Evolutionary conservation across 108 stramenopile species (phyloP).

Genomic region (Cyclotella cryptica): DNA sequence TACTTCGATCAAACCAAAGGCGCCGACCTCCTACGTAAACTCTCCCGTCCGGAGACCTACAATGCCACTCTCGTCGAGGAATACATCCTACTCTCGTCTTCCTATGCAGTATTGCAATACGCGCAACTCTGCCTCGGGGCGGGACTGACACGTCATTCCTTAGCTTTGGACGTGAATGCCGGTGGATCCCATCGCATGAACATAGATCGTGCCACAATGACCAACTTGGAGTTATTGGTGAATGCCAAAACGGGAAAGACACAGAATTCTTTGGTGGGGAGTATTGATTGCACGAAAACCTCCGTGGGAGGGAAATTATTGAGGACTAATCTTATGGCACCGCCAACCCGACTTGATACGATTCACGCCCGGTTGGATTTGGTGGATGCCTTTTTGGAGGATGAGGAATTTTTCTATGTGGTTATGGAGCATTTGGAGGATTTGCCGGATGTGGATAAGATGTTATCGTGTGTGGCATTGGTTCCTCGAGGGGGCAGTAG

Average conservation of each 20-base stretch:
- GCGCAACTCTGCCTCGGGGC: constrained; percentile 78
- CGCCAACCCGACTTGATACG: constrained; percentile 76
- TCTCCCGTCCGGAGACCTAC: constrained; percentile 80
- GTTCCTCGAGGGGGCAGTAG: constrained; percentile 47
- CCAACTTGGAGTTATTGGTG: constrained; percentile 81
- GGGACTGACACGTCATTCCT: constrained; percentile 55
- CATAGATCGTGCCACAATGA: constrained; percentile 81
- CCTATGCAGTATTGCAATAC: constrained; percentile 85
- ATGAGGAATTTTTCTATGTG: constrained; percentile 87
- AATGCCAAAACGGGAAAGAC: constrained; percentile 83
- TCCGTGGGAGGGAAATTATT: constrained; percentile 84
- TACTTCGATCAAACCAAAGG: constrained; percentile 93
- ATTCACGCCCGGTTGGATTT: constrained; percentile 87
- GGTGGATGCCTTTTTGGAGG: constrained; percentile 80
- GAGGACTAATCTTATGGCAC: constrained; percentile 86
- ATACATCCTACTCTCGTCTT: constrained; percentile 84
- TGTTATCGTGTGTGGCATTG: constrained; percentile 81
- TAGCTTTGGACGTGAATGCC: constrained; percentile 69
- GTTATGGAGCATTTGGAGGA: constrained; percentile 82
- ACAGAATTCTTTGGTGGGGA: constrained; percentile 72
- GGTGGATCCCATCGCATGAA: constrained; percentile 84
- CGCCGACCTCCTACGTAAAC: constrained; percentile 69
- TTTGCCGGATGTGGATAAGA: constrained; percentile 85
- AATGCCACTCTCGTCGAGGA: constrained; percentile 80
- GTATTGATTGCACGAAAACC: constrained; percentile 89